Base-by-base conservation (phyloP, 1,139 yeast genomes). In the Suhomyces terraborum region DNA sequence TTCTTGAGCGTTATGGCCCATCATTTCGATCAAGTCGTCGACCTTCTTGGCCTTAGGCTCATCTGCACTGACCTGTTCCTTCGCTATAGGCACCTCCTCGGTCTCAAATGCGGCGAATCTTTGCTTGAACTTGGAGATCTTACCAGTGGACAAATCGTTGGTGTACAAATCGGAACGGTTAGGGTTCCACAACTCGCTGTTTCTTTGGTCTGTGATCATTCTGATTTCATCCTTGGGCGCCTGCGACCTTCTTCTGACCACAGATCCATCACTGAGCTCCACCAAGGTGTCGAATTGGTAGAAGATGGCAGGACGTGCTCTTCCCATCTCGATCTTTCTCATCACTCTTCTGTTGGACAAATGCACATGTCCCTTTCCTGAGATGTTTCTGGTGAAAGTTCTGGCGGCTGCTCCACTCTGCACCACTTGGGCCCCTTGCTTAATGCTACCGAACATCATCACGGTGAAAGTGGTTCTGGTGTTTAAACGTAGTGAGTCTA, bases 261-360 rank as follows among this genome's bases (percentile, higher is more conserved):
- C 95, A 22, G 96, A 85, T 2, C 98, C 98, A 61, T 93, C 98
- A 53, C 95, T 84, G 43, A 91, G 75, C 64, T 91, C 96, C 9
- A 93, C 91, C 35, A 77, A 67, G 29, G 94, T 86, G 49, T 91
- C 91, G 59, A 93, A 93, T 59, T 88, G 88, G 67, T 91, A 79
- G 66, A 88, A 91, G 33, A 91, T 85, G 31, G 96, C 89, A 2
- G 98, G 97, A 65, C 97, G 79, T 13, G 96, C 89, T 59, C 83
- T 84, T 37, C 96, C 96, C 46, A 79, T 68, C 50, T 68, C 61
- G 52, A 79, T 78, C 52, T 75, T 77, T 52, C 75, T 75, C 70
- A 75, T 65, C 28, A 79, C 81, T 63, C 84, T 71, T 54, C 74
- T 64, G 46, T 70, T 72, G 32, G 77, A 61, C 57, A 77, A 57